Evolutionary conservation across 805 yeast species (phyloP), one percentile per base, ranked within the genome.

Genomic region (Debaryomyces maramus): DNA sequence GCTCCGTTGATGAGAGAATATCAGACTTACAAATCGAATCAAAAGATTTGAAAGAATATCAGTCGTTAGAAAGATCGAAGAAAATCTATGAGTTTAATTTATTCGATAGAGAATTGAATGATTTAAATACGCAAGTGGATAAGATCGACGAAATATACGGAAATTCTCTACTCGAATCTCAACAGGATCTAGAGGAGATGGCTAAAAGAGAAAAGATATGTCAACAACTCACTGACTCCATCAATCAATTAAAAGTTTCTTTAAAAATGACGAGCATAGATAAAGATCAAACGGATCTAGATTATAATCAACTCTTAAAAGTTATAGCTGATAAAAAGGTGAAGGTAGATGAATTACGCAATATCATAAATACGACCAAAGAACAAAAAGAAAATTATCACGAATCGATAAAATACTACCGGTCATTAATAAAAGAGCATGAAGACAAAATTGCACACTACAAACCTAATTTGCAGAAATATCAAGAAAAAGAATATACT

Each of bases 11-110:
- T 43, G 82, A 77, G 33, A 73, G 96, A 52, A 69, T 91, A 35
- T 66, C 77, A 3, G 97, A 89, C 61, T 75, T 93, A 51, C 88
- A 85, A 55, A 72, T 81, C 36, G 98, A 93, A 58, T 83, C 83
- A 41, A 75, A 77, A 40, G 95, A 88, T 53, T 69, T 89, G 47
- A 81, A 79, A 48, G 74, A 77, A 38, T 88, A 72, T 56, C 95
- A 87, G 52, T 69, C 67, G 15, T 66, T 82, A 19, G 93, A 85
- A 49, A 79, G 77, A 42, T 73, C 76, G 41, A 79, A 85, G 47
- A 85, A 88, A 54, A 75, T 81, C 22, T 72, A 79, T 13, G 96
- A 90, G 50, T 89, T 78, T 60, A 80, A 84, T 23, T 62, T 90
- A 7, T 81, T 80, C 53, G 93, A 85, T 54, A 74, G 91, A 36